A percentile compares a stretch with the other conserved stretches of the same genome.
These are phyloP conservation scores for Aspergillus diversus DNA, from an alignment of 495 filamentous ascomycete species.

Conservation along the genomic window DNA sequence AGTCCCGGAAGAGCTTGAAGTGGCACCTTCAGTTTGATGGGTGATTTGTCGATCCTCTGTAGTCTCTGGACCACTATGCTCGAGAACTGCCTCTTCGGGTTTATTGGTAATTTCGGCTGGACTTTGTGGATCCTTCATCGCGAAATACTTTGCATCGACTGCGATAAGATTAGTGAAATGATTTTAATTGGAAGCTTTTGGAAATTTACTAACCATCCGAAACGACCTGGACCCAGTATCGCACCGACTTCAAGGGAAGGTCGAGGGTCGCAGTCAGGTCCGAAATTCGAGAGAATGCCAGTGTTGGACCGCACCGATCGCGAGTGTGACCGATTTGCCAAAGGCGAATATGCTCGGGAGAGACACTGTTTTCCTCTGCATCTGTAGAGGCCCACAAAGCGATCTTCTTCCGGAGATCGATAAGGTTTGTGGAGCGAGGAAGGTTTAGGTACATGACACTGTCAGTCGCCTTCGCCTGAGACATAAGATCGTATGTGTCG, in stretches of 20 bases:
- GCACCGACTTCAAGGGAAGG: conserved; percentile 31
- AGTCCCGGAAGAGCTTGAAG: conserved; percentile 39
- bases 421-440: conserved; percentile 40
- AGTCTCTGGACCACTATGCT: conserved; percentile 31
- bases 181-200: not conserved
- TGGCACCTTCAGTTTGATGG: conserved; percentile 31
- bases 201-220: conserved; percentile 36
- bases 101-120: conserved; percentile 36
- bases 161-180: conserved; percentile 6
- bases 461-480: conserved; percentile 42
- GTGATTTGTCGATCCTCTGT: conserved; percentile 23
- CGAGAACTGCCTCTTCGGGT: conserved; percentile 38
- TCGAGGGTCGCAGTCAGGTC: conserved; percentile 41
- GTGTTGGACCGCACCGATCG: conserved; percentile 39
- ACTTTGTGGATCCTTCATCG: conserved; percentile 43
- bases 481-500: conserved; percentile 52
- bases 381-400: conserved; percentile 36
- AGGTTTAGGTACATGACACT: conserved; percentile 47
- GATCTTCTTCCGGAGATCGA: conserved; percentile 50
- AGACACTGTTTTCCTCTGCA: conserved; percentile 26
- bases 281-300: conserved; percentile 41
- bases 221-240: conserved; percentile 51
- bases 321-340: conserved; percentile 49
- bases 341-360: conserved; percentile 44
- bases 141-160: conserved; percentile 49